Percentiles rank a stretch among this genome's conserved stretches.
Conservation (phyloP, 73 alveolate species). For the Paramecium primaurelia region DNA sequence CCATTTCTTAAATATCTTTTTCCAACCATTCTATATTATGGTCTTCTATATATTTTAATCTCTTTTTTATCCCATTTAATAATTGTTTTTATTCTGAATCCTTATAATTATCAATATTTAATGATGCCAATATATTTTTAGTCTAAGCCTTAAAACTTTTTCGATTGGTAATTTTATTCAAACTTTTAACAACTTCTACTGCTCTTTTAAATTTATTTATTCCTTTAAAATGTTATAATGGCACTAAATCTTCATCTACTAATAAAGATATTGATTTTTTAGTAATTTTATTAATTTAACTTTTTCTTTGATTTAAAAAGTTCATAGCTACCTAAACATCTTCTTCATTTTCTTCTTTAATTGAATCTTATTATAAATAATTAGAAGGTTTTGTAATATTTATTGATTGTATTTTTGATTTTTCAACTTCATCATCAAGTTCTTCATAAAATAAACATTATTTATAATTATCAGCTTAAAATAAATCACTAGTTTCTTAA, state of each 20-base stretch:
- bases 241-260: constrained; percentile 9
- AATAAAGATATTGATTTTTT: neutral
- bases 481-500: neutral
- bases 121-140: neutral
- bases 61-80: neutral
- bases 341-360: neutral
- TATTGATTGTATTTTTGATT: neutral
- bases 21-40: neutral
- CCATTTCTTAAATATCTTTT: neutral
- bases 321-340: neutral
- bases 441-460: neutral
- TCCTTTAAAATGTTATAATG: neutral
- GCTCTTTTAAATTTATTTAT: neutral
- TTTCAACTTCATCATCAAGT: neutral
- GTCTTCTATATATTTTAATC: neutral
- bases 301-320: neutral
- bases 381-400: neutral
- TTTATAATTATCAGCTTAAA: neutral
- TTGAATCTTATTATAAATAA: neutral
- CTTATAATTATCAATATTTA: neutral
- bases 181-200: neutral
- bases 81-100: neutral
- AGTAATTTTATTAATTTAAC: neutral
- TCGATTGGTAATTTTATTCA: neutral
- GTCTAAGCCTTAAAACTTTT: neutral